These are phyloP conservation scores for Gnomoniopsis smithogilvyi DNA, from an alignment of 2,329 filamentous ascomycete species.

Conservation along the genomic window DNA sequence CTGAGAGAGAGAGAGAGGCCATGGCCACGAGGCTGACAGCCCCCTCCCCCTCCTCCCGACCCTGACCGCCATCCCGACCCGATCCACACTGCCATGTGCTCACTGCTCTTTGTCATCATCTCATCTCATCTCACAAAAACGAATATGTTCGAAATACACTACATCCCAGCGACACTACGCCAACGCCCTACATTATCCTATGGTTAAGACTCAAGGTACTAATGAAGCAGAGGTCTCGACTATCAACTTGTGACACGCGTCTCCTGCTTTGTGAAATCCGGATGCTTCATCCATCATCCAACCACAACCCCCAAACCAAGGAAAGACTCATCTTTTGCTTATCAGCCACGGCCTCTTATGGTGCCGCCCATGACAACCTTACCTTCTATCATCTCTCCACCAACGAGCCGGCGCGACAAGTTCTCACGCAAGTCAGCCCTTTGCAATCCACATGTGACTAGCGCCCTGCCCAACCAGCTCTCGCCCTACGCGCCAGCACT, in stretches of 20 bases:
- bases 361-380: background rate
- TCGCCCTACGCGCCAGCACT: conserved; percentile 1
- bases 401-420: background rate
- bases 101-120: background rate
- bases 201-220: background rate
- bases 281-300: background rate
- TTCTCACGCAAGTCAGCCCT: too few relatives aligned
- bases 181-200: too few relatives aligned
- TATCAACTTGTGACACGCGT: background rate
- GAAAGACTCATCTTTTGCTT: background rate
- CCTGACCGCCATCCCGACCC: too few relatives aligned
- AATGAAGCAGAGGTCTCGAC: background rate
- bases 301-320: background rate
- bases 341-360: background rate
- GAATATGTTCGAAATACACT: too few relatives aligned
- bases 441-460: background rate
- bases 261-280: background rate
- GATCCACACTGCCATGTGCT: background rate
- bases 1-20: background rate
- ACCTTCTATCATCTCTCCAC: background rate
- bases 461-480: background rate
- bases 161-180: too few relatives aligned
- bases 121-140: background rate
- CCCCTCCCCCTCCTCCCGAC: too few relatives aligned
- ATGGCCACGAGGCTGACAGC: background rate